Conservation (phyloP, 139 green algal genomes). For the Chlorella sorokiniana region DNA sequence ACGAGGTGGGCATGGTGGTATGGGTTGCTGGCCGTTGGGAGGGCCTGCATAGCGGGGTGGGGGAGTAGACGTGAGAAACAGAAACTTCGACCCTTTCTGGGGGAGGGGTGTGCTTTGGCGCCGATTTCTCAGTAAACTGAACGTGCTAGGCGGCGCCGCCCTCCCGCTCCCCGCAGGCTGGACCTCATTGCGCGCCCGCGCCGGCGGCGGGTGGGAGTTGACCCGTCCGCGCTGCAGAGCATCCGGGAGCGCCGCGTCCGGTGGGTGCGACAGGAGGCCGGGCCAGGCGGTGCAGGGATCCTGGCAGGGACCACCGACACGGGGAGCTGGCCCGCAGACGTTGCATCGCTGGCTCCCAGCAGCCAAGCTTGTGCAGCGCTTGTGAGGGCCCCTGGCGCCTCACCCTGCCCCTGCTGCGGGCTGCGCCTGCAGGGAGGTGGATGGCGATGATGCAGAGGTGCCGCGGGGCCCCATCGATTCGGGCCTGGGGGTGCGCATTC, state of each 20-base stretch:
- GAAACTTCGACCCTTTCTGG: no score
- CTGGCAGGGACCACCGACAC: no score
- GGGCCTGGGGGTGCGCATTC: constrained; percentile 67
- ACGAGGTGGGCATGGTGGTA: background rate
- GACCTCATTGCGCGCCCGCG: constrained; percentile 17
- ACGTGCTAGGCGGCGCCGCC: background rate
- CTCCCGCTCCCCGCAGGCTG: constrained; percentile 6
- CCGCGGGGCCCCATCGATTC: constrained; percentile 57
- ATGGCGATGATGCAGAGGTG: constrained; percentile 28
- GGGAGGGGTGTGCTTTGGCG: no score
- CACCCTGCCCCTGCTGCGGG: no score
- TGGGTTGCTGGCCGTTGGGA: background rate
- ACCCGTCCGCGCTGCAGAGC: constrained; percentile 9
- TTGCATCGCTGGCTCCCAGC: no score
- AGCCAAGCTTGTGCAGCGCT: background rate
- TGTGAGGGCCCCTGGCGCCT: background rate
- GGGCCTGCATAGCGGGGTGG: background rate
- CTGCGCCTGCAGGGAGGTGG: constrained; percentile 15
- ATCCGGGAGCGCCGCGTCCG: constrained; percentile 21
- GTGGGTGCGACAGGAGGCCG: background rate
- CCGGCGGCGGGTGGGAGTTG: constrained; percentile 27
- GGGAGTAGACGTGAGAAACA: no score
- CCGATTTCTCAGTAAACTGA: no score
- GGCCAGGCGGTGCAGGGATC: no score
- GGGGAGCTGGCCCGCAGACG: no score